Evolutionary conservation across 495 filamentous ascomycete species (phyloP), one percentile per base, ranked within the genome.

Genomic region (Aspergillus incahuasiensis): DNA sequence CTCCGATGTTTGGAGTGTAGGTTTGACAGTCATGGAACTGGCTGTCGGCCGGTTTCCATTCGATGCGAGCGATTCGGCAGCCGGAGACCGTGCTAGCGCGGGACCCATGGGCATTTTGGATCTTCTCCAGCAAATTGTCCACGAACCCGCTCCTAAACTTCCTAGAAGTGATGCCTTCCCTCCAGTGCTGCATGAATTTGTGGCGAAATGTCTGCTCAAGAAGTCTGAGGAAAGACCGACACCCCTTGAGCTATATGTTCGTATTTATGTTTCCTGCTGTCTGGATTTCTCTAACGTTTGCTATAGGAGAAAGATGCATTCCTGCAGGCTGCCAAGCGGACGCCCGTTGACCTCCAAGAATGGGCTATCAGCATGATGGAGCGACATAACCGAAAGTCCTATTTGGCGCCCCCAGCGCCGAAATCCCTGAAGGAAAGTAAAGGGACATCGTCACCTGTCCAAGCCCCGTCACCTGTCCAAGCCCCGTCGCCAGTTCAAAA

Each of bases 161-260:
- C 94, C 94, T 13, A 92, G 96, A 79, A 96, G 91, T 65, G 92
- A 97, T 65, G 94, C 94, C 1, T 98, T 98, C 79, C 94, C 94
- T 8, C 80, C 82, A 5, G 96, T 96, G 54, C 74, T 98, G 34
- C 92, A 98, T 64, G 90, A 96, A 52, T 94, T 97, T 82, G 91
- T 97, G 51, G 90, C 91, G 47, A 95, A 96, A 68, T 98, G 95
- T 69, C 73, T 98, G 57, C 80, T 89, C 64, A 98, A 98, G 71
- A 83, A 84, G 45, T 86, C 94, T 0, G 89, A 90, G 28, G 81
- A 88, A 62, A 84, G 94, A 35, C 95, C 94, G 19, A 96, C 94
- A 0, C 94, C 95, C 5, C 87, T 90, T 60, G 87, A 97, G 60
- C 83, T 98, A 40, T 82, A 76, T 63, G 77, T 83, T 67, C 48